A percentile compares a stretch with the other conserved stretches of the same genome.
Conservation (phyloP, 2,329 filamentous ascomycete genomes). For the Podosphaera fusca region DNA sequence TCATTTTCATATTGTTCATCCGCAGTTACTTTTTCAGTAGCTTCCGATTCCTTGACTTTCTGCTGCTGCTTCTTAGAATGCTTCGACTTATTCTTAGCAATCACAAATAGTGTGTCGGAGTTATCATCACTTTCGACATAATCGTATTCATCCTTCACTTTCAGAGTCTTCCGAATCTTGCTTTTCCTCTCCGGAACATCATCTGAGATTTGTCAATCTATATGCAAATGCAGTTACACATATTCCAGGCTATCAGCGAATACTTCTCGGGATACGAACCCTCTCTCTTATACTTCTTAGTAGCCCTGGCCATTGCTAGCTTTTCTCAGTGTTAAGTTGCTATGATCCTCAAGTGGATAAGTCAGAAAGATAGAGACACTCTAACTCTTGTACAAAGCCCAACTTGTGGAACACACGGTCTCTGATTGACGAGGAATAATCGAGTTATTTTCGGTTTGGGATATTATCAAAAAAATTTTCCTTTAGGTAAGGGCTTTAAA, state of each 20-base stretch:
- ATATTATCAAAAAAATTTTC: too few relatives aligned
- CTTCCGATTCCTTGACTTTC: constrained; percentile 8
- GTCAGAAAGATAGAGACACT: too few relatives aligned
- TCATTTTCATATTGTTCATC: constrained; percentile 13
- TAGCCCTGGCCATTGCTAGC: constrained; percentile 3
- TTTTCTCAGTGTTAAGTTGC: neutral
- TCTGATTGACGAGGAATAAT: too few relatives aligned
- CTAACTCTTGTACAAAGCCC: neutral
- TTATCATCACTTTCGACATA: neutral
- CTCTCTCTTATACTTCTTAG: constrained; percentile 8
- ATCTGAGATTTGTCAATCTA: constrained; percentile 5
- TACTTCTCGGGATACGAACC: constrained; percentile 3
- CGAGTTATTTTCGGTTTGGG: too few relatives aligned
- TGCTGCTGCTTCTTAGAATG: constrained; percentile 6
- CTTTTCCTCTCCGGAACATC: constrained; percentile 5
- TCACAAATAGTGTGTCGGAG: neutral
- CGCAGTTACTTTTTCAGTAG: constrained; percentile 1
- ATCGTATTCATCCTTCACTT: neutral
- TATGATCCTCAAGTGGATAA: neutral
- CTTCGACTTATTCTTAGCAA: neutral
- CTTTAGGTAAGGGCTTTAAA: too few relatives aligned
- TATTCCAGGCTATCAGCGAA: neutral
- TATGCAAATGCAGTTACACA: neutral
- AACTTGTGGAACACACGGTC: too few relatives aligned
- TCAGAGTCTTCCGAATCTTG: constrained; percentile 2